Percentiles rank a stretch among this genome's conserved stretches.
Conservation (phyloP, 345 rosid species). For the Euclidium syriacum region DNA sequence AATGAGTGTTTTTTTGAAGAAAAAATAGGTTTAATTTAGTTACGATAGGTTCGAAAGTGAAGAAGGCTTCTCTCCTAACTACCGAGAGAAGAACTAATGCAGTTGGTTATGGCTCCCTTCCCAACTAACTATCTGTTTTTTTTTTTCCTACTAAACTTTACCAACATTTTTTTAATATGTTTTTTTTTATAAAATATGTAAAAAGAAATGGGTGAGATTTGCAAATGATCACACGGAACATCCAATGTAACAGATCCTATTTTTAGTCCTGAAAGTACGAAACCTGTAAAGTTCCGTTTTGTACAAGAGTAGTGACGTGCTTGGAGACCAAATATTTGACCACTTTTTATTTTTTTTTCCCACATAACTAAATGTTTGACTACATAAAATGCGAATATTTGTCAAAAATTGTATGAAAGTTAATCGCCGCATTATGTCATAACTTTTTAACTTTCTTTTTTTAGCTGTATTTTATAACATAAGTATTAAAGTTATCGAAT, state of each 20-base stretch:
- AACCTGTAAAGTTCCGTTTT: slow-evolving; percentile 19
- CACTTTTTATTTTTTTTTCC: background rate
- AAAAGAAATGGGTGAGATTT: background rate
- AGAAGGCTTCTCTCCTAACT: slow-evolving; percentile 29
- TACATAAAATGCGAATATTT: background rate
- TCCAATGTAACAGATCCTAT: slow-evolving; percentile 4
- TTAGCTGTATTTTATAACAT: background rate
- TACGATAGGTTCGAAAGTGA: slow-evolving; percentile 22
- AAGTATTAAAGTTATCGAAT: background rate
- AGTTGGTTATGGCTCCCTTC: slow-evolving; percentile 26
- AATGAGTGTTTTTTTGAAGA: background rate
- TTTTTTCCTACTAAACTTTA: slow-evolving; percentile 29
- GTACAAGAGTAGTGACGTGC: slow-evolving; percentile 15
- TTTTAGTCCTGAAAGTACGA: slow-evolving; percentile 22
- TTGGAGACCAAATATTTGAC: slow-evolving; percentile 23
- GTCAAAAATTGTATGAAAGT: no score
- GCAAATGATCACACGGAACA: background rate
- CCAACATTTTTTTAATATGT: slow-evolving; percentile 10
- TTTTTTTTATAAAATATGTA: background rate
- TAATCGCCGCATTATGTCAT: no score
- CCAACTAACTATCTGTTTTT: slow-evolving; percentile 16
- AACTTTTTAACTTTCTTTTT: no score
- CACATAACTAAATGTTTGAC: background rate
- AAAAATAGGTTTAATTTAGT: slow-evolving; percentile 13
- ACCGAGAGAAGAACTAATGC: slow-evolving; percentile 15